Base-by-base conservation (phyloP, 805 yeast genomes). In the Myxozyma nipponensis region DNA sequence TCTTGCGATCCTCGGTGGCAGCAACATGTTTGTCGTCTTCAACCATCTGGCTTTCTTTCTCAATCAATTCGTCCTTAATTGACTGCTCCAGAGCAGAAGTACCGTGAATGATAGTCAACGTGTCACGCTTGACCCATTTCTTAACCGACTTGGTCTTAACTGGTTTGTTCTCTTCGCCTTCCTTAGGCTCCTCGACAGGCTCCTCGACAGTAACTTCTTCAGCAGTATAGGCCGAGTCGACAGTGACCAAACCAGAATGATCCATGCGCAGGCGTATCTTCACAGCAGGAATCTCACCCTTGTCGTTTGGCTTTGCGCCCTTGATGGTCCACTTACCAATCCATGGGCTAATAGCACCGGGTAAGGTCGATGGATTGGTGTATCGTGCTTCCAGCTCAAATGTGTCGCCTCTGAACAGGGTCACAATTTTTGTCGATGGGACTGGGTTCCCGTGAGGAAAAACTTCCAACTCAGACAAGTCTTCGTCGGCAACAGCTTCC, bases 1-100 rank as follows among this genome's bases (percentile, higher is more conserved):
- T 93, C 84, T 93, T 93, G 73, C 89, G 88, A 76, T 93, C 97
- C 78, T 93, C 98, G 61, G 98, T 93, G 76, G 93, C 98, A 61
- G 95, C 95, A 60, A 93, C 97, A 64, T 91, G 83, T 77, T 90
- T 93, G 74, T 93, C 99, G 67, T 84, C 89, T 69, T 88, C 81
- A 59, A 80, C 77, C 83, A 93, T 74, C 69, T 84, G 78, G 66
- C 81, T 80, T 77, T 93, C 99, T 71, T 75, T 75, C 78, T 93
- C 98, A 56, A 84, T 77, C 61, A 76, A 77, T 48, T 72, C 73
- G 63, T 82, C 75, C 70, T 87, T 77, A 56, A 73, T 76, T 56
- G 84, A 69, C 63, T 85, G 77, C 45, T 86, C 78, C 53, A 82
- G 80, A 40, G 72, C 69, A 3, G 62, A 57, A 52, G 88, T 80